Base-by-base conservation (phyloP, 2,329 filamentous ascomycete species). In the Paraphoma sp. region DNA sequence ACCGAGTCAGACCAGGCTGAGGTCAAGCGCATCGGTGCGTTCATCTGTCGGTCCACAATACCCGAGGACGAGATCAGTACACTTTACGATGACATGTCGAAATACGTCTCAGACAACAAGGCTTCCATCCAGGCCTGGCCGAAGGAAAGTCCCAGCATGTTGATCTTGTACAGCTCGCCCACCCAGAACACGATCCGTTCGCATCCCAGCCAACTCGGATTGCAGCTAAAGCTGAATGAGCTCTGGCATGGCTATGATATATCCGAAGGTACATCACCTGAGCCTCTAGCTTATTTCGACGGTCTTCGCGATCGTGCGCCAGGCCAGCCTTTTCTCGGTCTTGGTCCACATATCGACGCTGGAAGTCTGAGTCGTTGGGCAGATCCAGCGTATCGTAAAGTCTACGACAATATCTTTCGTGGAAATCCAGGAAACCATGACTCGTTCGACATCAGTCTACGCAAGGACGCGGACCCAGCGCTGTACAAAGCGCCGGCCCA, bases 331-430 rank as follows among this genome's bases (percentile, higher is more conserved):
- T 81, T 81, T 56, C 70, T 73, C 8, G 77, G 79, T 6, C 68
- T 81, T 1, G 78, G 79, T 1, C 79, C 79, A 23, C 79, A 81
- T 53, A 79, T 81, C 42, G 79, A 81, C 57, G 79, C 77, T 1
- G 78, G 79, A 17, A 78, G 75, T 54, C 67, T 81, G 29, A 76
- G 70, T 51, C 77, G 79, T 12, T 81, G 79, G 79, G 78, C 75
- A 3, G 77, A 80, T 36, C 64, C 70, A 1, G 59, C 64, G 2
- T 81, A 81, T 51, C 73, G 74, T 36, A 65, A 70, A 14, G 70
- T 71, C 6, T 81, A 81, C 59, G 54, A 63, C 14, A 48, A 64
- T 7, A 74, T 81, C 50, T 77, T 79, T 56, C 68, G 70, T 1
- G 79, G 79, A 1, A 56, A 59, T 2, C 78, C 76, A 11, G 73